Evolutionary conservation across 768 basidiomycete genomes (phyloP).

Genomic region (Melanogaster broomeanus): DNA sequence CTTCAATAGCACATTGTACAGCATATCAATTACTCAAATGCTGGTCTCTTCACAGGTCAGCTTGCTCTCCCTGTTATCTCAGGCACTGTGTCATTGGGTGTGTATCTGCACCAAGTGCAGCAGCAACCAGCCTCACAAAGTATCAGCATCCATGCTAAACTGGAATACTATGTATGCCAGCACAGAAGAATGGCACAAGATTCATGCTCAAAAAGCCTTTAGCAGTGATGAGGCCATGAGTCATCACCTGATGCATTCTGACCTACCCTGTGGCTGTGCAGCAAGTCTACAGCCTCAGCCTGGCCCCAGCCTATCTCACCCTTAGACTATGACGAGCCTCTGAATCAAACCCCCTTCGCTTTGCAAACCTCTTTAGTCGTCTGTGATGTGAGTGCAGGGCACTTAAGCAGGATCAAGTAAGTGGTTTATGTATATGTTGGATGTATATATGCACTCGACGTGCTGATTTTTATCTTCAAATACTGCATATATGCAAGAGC

Average conservation of each 20-base stretch:
- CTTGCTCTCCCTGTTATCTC: neutral
- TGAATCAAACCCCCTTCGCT: too few species aligned
- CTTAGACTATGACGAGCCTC: too few species aligned
- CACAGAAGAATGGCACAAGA: neutral
- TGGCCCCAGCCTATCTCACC: too few species aligned
- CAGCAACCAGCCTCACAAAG: neutral
- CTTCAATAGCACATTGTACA: too few species aligned
- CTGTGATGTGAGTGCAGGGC: too few species aligned
- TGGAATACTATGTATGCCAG: neutral
- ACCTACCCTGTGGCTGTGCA: neutral
- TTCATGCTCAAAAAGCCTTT: neutral
- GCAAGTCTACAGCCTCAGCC: too few species aligned
- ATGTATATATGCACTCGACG: too few species aligned
- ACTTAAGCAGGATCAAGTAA: too few species aligned
- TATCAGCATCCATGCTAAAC: neutral
- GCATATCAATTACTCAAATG: neutral
- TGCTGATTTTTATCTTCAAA: too few species aligned
- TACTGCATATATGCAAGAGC: too few species aligned
- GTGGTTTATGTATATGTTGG: too few species aligned
- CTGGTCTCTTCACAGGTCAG: neutral
- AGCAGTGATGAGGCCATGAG: neutral
- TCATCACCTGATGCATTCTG: neutral
- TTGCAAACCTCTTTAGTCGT: too few species aligned
- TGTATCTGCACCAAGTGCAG: conserved; percentile 3
- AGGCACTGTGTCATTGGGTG: neutral